Evolutionary conservation across 2,329 filamentous ascomycete genomes (phyloP).

Genomic region (Westerdykella ornata): DNA sequence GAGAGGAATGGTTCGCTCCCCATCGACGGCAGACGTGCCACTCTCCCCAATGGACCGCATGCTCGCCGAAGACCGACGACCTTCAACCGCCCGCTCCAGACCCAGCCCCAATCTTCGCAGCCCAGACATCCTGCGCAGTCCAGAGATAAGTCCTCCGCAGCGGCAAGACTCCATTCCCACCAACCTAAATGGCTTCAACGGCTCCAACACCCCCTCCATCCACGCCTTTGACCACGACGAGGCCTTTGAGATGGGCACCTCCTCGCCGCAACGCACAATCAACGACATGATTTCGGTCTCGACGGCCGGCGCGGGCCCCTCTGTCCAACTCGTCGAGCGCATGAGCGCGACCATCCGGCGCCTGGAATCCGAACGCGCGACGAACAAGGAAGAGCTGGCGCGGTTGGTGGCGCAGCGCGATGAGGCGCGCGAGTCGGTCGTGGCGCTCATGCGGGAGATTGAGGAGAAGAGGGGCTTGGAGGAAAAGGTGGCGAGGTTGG

Average conservation of each 20-base stretch:
- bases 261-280: constrained; percentile 59
- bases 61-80: constrained; percentile 33
- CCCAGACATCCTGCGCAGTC: constrained; percentile 25
- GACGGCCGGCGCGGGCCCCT: constrained; percentile 82
- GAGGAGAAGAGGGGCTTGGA: constrained; percentile 61
- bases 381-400: constrained; percentile 75
- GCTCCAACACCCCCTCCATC: constrained; percentile 44
- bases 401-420: constrained; percentile 80
- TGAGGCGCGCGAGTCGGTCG: constrained; percentile 86
- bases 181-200: constrained; percentile 32
- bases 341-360: constrained; percentile 91
- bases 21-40: constrained; percentile 25
- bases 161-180: constrained; percentile 33
- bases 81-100: constrained; percentile 29
- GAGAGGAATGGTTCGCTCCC: constrained; percentile 25
- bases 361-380: constrained; percentile 85
- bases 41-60: constrained; percentile 33
- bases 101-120: constrained; percentile 20
- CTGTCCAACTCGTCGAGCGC: constrained; percentile 88
- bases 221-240: constrained; percentile 43
- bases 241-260: constrained; percentile 47
- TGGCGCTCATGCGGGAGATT: constrained; percentile 77
- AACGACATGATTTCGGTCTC: constrained; percentile 79
- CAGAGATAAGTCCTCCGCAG: constrained; percentile 30
- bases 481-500: constrained; percentile 56